Conservation (phyloP, 306 rosid genomes). For the Urtica urens region DNA sequence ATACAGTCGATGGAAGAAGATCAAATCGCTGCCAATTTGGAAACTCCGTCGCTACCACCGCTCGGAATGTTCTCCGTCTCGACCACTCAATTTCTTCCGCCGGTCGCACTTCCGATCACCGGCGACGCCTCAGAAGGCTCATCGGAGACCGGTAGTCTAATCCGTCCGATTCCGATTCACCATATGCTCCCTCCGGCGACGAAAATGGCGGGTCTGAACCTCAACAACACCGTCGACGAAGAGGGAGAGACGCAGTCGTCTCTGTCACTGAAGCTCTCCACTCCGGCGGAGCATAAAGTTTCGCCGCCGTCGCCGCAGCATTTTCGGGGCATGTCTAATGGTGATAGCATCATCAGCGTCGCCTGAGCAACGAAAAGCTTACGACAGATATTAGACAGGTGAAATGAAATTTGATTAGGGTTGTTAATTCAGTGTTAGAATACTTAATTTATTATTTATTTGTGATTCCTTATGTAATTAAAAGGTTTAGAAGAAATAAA, state of each 20-base stretch:
- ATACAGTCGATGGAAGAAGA: constrained; percentile 54
- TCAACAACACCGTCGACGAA: constrained; percentile 27
- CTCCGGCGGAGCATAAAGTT: constrained; percentile 21
- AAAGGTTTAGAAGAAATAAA: too few species aligned
- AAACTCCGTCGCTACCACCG: constrained; percentile 13
- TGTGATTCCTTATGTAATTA: background rate
- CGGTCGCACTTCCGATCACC: constrained; percentile 20
- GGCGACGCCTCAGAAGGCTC: constrained; percentile 16
- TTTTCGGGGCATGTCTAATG: constrained; percentile 47
- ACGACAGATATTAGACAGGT: constrained; percentile 17
- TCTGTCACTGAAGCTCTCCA: constrained; percentile 37
- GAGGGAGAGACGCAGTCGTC: constrained; percentile 24
- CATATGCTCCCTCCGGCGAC: constrained; percentile 48
- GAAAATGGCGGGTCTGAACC: constrained; percentile 50
- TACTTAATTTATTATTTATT: constrained; percentile 4
- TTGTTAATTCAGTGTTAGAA: constrained; percentile 17
- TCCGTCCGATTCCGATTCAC: constrained; percentile 58
- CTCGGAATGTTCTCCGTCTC: constrained; percentile 26
- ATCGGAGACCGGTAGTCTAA: background rate
- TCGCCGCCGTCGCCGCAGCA: constrained; percentile 26
- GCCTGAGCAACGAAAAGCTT: constrained; percentile 31
- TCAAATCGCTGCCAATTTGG: constrained; percentile 23
- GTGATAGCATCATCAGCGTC: constrained; percentile 68
- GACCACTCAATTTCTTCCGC: constrained; percentile 13
- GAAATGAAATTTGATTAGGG: constrained; percentile 24